These are phyloP conservation scores for Termitomyces sp. DNA, from an alignment of 768 basidiomycete species.

Conservation along the genomic window DNA sequence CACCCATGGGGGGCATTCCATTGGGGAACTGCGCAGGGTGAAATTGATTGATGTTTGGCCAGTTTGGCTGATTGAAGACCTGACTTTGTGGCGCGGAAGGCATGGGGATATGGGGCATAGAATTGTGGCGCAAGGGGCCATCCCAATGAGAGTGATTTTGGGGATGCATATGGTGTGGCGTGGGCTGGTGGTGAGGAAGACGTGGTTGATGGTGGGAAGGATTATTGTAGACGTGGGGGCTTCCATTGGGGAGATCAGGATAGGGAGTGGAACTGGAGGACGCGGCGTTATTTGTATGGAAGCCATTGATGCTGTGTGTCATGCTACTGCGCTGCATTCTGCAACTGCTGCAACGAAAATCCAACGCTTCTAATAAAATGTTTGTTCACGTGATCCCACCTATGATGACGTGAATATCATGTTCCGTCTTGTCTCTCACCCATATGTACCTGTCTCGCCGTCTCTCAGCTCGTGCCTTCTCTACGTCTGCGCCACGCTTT, in stretches of 20 bases:
- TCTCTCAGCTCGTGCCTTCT: conserved; percentile 29
- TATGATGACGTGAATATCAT: conserved; percentile 3
- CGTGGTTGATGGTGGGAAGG: conserved; percentile 16
- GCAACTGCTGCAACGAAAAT: conserved; percentile 2
- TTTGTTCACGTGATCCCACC: conserved; percentile 17
- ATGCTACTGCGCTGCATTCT: conserved; percentile 19
- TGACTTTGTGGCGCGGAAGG: conserved; percentile 27
- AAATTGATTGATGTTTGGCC: conserved; percentile 26
- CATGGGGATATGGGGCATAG: conserved; percentile 14
- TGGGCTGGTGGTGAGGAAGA: conserved; percentile 23
- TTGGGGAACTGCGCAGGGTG: conserved; percentile 25
- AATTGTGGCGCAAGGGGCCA: conserved; percentile 14
- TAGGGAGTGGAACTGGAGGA: conserved; percentile 31
- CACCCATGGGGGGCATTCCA: conserved; percentile 23
- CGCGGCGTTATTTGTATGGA: conserved; percentile 23
- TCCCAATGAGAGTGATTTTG: conserved; percentile 24
- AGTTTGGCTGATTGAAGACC: conserved; percentile 26
- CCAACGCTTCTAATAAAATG: conserved; percentile 1
- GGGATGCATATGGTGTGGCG: conserved; percentile 11
- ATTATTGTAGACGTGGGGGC: conserved; percentile 6
- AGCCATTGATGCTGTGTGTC: conserved; percentile 25
- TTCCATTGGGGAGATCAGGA: conserved; percentile 20
- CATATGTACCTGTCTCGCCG: conserved; percentile 26
- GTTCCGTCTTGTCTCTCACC: conserved; percentile 21
- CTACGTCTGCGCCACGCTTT: conserved; percentile 39